Conservation (phyloP, 108 stramenopile species). For the Cyclotella kingstonii region DNA sequence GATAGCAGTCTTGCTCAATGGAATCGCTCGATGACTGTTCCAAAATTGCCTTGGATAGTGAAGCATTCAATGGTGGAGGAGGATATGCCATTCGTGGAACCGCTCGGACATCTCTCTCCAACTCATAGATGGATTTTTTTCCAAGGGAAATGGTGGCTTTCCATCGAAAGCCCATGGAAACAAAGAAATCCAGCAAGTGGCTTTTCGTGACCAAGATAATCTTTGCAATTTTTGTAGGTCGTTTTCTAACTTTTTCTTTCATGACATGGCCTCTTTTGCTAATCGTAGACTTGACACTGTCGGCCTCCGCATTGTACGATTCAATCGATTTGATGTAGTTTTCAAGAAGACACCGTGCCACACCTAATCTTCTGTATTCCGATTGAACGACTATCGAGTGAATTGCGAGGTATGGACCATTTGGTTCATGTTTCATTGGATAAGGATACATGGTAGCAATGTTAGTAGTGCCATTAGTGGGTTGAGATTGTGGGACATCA, state of each 20-base stretch:
- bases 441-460: slow-evolving; percentile 5
- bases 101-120: slow-evolving; percentile 46
- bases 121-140: slow-evolving; percentile 71
- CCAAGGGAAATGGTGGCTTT: slow-evolving; percentile 62
- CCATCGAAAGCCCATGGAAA: slow-evolving; percentile 69
- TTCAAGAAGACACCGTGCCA: slow-evolving; percentile 56
- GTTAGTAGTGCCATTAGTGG: background rate
- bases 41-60: slow-evolving; percentile 9
- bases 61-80: background rate
- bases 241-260: slow-evolving; percentile 53
- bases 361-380: slow-evolving; percentile 58
- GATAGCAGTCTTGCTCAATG: slow-evolving; percentile 45
- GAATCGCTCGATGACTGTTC: slow-evolving; percentile 4
- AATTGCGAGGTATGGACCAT: slow-evolving; percentile 76
- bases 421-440: slow-evolving; percentile 61
- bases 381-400: slow-evolving; percentile 78
- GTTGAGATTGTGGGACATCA: background rate
- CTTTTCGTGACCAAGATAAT: slow-evolving; percentile 73
- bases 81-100: background rate
- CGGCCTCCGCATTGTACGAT: slow-evolving; percentile 8
- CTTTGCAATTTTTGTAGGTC: slow-evolving; percentile 51
- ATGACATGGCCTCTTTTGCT: slow-evolving; percentile 41
- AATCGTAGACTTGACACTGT: slow-evolving; percentile 6
- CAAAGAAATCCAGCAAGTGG: slow-evolving; percentile 72
- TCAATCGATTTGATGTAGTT: slow-evolving; percentile 64